These are phyloP conservation scores for Linnemannia hyalina DNA, from an alignment of 192 early-diverging fungal genomes.

Conservation along the genomic window DNA sequence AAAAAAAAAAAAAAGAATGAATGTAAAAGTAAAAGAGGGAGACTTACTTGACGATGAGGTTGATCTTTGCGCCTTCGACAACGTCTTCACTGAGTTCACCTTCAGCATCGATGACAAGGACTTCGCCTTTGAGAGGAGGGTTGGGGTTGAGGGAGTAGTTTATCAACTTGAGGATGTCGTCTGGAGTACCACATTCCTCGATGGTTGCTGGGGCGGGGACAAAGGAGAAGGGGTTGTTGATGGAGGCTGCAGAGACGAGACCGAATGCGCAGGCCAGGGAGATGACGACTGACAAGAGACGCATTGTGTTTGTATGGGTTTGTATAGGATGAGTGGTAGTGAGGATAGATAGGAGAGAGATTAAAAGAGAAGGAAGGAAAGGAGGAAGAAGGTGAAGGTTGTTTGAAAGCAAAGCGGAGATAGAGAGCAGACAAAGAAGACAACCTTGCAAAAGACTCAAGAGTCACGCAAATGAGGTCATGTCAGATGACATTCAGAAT, in stretches of 20 bases:
- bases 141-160: slow-evolving; percentile 62
- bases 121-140: slow-evolving; percentile 62
- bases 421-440: not conserved
- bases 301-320: slow-evolving; percentile 24
- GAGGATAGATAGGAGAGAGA: not conserved
- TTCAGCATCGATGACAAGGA: slow-evolving; percentile 58
- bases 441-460: not conserved
- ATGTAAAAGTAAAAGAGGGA: not conserved
- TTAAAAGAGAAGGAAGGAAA: not conserved
- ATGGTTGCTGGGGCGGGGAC: slow-evolving; percentile 25
- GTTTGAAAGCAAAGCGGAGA: not conserved
- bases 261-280: slow-evolving; percentile 38
- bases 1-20: not conserved
- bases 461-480: too few relatives aligned
- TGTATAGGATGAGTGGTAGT: not conserved
- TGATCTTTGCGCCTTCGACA: slow-evolving; percentile 57
- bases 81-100: slow-evolving; percentile 59
- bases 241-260: not conserved
- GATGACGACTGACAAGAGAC: slow-evolving; percentile 27
- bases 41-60: slow-evolving; percentile 63
- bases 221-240: slow-evolving; percentile 7
- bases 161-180: slow-evolving; percentile 53
- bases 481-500: too few relatives aligned
- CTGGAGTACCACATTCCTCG: slow-evolving; percentile 16
- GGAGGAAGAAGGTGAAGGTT: not conserved